phyloP scores from a whole-genome alignment of 225 moss, liverwort and hornwort species.

The Polytrichum formosum region DNA sequence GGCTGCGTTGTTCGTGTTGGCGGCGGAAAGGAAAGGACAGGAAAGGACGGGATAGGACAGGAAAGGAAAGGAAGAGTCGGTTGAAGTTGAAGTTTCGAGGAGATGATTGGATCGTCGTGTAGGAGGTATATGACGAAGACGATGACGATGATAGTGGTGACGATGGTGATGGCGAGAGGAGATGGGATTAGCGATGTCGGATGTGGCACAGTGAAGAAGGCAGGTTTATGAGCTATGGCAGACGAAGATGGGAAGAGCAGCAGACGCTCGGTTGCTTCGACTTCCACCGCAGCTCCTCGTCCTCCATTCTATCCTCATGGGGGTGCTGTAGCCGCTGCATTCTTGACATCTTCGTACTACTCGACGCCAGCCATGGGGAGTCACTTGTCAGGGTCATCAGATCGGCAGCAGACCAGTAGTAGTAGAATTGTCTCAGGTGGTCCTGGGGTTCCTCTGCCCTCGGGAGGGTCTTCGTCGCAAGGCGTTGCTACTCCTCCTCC shows the following conservation, averaged over 20 bases:
- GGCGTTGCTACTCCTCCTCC: conserved; percentile 1
- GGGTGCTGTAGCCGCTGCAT: not conserved
- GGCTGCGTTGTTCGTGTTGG: too few species aligned
- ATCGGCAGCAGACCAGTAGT: conserved; percentile 1
- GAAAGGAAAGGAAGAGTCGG: too few species aligned
- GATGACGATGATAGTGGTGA: too few species aligned
- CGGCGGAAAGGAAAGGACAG: too few species aligned
- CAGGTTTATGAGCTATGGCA: conserved; percentile 12
- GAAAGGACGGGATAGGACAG: too few species aligned
- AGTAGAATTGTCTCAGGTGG: not conserved
- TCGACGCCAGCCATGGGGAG: conserved; percentile 4
- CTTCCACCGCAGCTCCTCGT: not conserved
- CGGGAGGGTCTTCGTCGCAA: not conserved
- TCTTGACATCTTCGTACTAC: not conserved
- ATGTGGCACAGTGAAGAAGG: too few species aligned
- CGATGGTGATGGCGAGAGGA: too few species aligned
- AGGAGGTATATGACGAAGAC: too few species aligned
- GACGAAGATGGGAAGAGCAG: conserved; percentile 13
- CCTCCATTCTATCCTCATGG: conserved; percentile 3
- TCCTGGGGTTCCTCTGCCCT: not conserved
- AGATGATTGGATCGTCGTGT: too few species aligned
- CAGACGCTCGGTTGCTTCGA: conserved; percentile 1
- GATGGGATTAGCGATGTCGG: too few species aligned
- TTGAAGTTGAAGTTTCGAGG: too few species aligned
- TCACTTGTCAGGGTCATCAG: not conserved